Evolutionary conservation across 352 stramenopile species (phyloP), one percentile per base, ranked within the genome.

Genomic region (Phytophthora cajani): DNA sequence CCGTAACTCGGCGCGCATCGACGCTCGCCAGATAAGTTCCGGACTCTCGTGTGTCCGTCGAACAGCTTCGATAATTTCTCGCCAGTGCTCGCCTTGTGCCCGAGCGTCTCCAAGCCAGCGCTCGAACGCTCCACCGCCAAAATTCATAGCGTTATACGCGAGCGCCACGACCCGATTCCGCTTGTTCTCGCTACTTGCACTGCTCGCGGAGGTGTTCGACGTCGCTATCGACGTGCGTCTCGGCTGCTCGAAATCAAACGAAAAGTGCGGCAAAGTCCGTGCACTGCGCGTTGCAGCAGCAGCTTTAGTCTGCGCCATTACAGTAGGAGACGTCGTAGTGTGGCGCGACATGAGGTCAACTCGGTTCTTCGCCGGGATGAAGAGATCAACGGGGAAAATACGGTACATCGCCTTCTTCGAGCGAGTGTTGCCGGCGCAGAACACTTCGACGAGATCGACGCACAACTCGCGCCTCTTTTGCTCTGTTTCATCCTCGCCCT

Each of bases 321-420:
- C 62, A 2, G 77, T 79, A 36, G 63, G 51, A 12, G 61, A 79
- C 9, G 82, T 82, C 3, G 84, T 70, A 5, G 82, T 90, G 60
- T 94, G 82, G 7, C 82, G 84, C 6, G 82, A 82, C 19, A 90
- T 79, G 10, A 91, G 61, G 14, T 93, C 85, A 5, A 58, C 66
- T 4, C 79, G 76, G 30, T 71, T 86, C 57, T 90, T 84, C 2
- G 61, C 75, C 14, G 88, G 83, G 7, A 93, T 85, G 64, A 96
- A 96, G 9, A 94, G 67, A 38, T 94, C 88, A 1, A 94, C 88
- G 0, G 88, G 88, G 42, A 96, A 82, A 27, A 96, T 89, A 16
- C 88, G 81, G 58, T 87, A 89, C 74, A 96, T 91, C 0, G 77
- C 74, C 59, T 87, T 91, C 61, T 92, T 93, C 0, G 88, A 92